phyloP scores from a whole-genome alignment of 2,329 filamentous ascomycete species.

The Fusarium stilboides region DNA sequence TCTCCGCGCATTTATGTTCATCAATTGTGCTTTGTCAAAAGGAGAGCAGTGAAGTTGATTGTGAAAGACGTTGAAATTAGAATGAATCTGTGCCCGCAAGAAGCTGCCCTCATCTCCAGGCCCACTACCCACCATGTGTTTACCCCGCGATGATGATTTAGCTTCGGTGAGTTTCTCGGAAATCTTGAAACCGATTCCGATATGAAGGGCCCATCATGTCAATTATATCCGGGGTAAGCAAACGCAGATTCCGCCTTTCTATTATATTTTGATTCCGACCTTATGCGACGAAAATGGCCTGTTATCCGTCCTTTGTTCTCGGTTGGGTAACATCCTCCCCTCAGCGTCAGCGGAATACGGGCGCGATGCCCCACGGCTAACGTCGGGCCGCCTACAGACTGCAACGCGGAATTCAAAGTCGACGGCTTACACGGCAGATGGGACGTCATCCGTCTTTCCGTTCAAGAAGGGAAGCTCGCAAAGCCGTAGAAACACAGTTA shows the following conservation, averaged over 20 bases:
- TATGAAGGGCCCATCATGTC: not conserved
- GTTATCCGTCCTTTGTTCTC: not conserved
- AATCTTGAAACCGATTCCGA: slow-evolving; percentile 9
- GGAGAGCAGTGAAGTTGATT: not conserved
- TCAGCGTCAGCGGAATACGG: slow-evolving; percentile 42
- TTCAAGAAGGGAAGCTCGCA: slow-evolving; percentile 30
- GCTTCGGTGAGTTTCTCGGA: slow-evolving; percentile 17
- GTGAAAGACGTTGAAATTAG: slow-evolving; percentile 5
- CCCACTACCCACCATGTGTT: slow-evolving; percentile 25
- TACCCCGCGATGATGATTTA: slow-evolving; percentile 24
- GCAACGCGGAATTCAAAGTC: slow-evolving; percentile 46
- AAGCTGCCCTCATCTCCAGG: not conserved
- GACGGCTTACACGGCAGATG: slow-evolving; percentile 42
- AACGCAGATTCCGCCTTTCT: not conserved
- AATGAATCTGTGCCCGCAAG: slow-evolving; percentile 2
- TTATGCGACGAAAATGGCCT: slow-evolving; percentile 23
- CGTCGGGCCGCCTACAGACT: slow-evolving; percentile 48
- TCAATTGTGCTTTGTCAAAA: not conserved
- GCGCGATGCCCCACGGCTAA: slow-evolving; percentile 47
- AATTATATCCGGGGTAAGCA: not conserved
- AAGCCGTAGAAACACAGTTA: slow-evolving; percentile 40
- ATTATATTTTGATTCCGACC: slow-evolving; percentile 4
- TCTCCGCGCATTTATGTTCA: slow-evolving; percentile 3
- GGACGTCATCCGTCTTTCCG: slow-evolving; percentile 42
- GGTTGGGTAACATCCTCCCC: slow-evolving; percentile 13